Percentiles rank a stretch among this genome's conserved stretches.
These are phyloP conservation scores for Peronospora farinosa DNA, from an alignment of 352 stramenopile genomes.

Conservation along the genomic window DNA sequence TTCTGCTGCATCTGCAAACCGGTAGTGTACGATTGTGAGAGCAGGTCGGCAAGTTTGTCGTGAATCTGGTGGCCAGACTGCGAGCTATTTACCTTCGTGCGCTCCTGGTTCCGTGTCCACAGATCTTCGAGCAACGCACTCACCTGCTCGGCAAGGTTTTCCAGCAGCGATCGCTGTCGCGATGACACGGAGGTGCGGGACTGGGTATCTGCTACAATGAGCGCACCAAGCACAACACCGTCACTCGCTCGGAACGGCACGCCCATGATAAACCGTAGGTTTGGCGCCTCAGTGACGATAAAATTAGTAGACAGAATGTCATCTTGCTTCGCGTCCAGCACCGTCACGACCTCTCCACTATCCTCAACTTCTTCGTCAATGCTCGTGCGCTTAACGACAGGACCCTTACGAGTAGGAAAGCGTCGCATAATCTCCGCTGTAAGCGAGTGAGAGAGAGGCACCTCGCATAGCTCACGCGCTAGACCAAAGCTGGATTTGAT, in stretches of 20 bases:
- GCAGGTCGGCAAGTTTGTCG: conserved; percentile 38
- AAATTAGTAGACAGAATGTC: conserved; percentile 39
- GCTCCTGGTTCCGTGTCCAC: conserved; percentile 31
- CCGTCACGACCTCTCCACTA: conserved; percentile 29
- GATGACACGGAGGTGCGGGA: conserved; percentile 27
- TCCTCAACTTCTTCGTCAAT: conserved; percentile 24
- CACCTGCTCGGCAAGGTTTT: conserved; percentile 41
- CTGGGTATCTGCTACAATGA: conserved; percentile 50
- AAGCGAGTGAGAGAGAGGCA: conserved; percentile 52
- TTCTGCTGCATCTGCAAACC: conserved; percentile 47
- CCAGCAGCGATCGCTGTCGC: conserved; percentile 30
- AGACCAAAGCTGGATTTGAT: conserved; percentile 51
- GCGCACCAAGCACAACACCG: conserved; percentile 46
- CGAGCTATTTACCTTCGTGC: conserved; percentile 19
- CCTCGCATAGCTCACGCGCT: conserved; percentile 24
- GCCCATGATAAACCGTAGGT: conserved; percentile 49
- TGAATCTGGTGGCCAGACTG: conserved; percentile 24
- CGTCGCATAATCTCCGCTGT: conserved; percentile 52
- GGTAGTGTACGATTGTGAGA: conserved; percentile 49
- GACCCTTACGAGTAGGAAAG: conserved; percentile 17
- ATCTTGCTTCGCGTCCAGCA: conserved; percentile 43
- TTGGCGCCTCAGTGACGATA: conserved; percentile 48
- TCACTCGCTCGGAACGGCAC: conserved; percentile 44
- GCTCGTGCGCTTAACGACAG: conserved; percentile 16
- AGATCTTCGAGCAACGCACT: conserved; percentile 41